Conservation (phyloP, 441 rosid genomes). For the Euphorbia schlechtendalii region DNA sequence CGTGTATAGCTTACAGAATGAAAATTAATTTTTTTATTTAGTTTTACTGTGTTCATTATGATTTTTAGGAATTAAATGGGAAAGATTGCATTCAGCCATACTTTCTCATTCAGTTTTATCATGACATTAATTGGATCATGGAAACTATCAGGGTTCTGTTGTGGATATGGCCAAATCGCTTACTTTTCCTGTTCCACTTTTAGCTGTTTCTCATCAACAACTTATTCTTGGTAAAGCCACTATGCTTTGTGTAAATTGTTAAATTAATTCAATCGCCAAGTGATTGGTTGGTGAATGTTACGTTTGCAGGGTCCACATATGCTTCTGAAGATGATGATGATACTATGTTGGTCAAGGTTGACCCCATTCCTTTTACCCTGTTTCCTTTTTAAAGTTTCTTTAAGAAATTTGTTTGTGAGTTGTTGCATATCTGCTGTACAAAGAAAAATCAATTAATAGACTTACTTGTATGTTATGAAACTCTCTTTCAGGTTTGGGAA, state of each 20-base stretch:
- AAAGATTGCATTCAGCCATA: not conserved
- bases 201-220: constrained; percentile 80
- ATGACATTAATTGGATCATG: constrained; percentile 14
- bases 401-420: constrained; percentile 3
- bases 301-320: constrained; percentile 56
- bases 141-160: constrained; percentile 52
- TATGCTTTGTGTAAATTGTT: constrained; percentile 11
- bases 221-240: constrained; percentile 61
- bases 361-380: constrained; percentile 6
- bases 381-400: constrained; percentile 18
- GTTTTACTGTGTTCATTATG: not conserved
- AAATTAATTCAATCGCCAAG: constrained; percentile 14
- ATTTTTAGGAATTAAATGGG: not conserved
- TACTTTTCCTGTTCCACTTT: constrained; percentile 76
- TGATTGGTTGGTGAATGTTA: constrained; percentile 19
- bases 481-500: constrained; percentile 61
- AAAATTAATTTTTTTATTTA: not conserved
- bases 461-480: constrained; percentile 15
- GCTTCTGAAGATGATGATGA: constrained; percentile 37
- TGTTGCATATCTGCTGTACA: constrained; percentile 13
- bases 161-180: constrained; percentile 68
- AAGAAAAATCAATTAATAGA: constrained; percentile 10
- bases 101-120: constrained; percentile 2
- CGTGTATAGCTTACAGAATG: not conserved
- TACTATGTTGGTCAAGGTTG: constrained; percentile 60